Evolutionary conservation across 331 rosid species (phyloP).

Genomic region (Phaseolus coccineus): DNA sequence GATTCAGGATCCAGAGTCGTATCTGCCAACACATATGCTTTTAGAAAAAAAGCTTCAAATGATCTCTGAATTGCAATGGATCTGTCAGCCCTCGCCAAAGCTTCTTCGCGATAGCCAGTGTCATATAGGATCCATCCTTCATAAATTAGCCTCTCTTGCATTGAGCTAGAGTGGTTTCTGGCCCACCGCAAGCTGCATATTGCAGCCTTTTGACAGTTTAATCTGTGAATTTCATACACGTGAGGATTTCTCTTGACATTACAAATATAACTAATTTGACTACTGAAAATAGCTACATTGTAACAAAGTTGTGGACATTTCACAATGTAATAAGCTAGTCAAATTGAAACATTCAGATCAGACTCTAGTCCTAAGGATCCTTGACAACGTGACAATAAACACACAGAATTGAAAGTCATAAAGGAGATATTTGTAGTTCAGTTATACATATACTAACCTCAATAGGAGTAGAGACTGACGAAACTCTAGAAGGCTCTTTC

Average conservation of each 20-base stretch:
- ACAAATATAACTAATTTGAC: constrained; percentile 1
- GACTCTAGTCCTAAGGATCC: constrained; percentile 19
- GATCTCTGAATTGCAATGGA: constrained; percentile 75
- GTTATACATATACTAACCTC: constrained; percentile 54
- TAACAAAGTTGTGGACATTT: constrained; percentile 9
- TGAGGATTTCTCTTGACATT: constrained; percentile 6
- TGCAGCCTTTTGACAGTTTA: constrained; percentile 91
- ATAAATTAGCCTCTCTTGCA: constrained; percentile 79
- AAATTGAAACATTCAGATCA: background rate
- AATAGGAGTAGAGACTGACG: constrained; percentile 86
- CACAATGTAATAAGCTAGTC: background rate
- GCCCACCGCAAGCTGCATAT: constrained; percentile 80
- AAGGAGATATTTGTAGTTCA: background rate
- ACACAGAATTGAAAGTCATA: constrained; percentile 31
- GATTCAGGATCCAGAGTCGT: constrained; percentile 65
- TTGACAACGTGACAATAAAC: constrained; percentile 10
- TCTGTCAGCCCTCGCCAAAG: constrained; percentile 66
- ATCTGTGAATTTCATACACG: constrained; percentile 48
- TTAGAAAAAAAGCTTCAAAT: constrained; percentile 86
- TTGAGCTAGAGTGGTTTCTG: constrained; percentile 70
- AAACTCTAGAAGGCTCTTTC: constrained; percentile 71
- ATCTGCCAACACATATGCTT: constrained; percentile 84
- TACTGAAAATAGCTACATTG: constrained; percentile 18
- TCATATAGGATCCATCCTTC: constrained; percentile 96
- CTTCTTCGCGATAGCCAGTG: constrained; percentile 77